Conservation (phyloP, 805 yeast genomes). For the Yamadazyma phyllophila region DNA sequence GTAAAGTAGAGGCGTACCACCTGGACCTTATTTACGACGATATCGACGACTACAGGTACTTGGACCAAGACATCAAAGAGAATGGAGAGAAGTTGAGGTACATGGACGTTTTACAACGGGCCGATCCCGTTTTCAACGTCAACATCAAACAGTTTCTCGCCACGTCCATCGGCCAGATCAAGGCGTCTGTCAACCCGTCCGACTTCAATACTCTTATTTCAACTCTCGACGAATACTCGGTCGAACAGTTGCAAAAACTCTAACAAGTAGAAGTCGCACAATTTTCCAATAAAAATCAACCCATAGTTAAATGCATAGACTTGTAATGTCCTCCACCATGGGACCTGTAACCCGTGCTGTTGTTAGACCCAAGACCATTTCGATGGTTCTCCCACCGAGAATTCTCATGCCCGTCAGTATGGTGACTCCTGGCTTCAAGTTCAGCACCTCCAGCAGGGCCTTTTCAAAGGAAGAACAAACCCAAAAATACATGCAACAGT, state of each 20-base stretch:
- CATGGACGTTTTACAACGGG: conserved; percentile 25
- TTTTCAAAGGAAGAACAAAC: conserved; percentile 10
- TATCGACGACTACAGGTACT: conserved; percentile 40
- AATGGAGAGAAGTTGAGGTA: conserved; percentile 44
- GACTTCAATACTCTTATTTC: conserved; percentile 36
- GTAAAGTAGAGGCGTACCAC: conserved; percentile 34
- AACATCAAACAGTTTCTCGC: conserved; percentile 46
- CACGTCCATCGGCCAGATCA: conserved; percentile 23
- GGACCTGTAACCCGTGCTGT: no score
- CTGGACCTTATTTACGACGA: conserved; percentile 40
- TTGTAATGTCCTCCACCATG: no score
- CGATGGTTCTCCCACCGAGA: no score
- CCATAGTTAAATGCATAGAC: no score
- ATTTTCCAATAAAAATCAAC: no score
- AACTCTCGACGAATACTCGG: conserved; percentile 34
- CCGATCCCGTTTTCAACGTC: conserved; percentile 41
- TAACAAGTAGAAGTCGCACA: no score
- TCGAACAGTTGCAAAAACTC: conserved; percentile 20
- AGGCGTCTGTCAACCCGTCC: conserved; percentile 20
- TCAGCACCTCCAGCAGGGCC: background rate
- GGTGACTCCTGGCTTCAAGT: background rate
- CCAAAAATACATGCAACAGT: conserved; percentile 11
- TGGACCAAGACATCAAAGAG: conserved; percentile 40
- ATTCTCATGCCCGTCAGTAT: no score
- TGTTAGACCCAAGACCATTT: no score